phyloP scores from a whole-genome alignment of 1,284 basidiomycete species.

The Peniophora sp. region DNA sequence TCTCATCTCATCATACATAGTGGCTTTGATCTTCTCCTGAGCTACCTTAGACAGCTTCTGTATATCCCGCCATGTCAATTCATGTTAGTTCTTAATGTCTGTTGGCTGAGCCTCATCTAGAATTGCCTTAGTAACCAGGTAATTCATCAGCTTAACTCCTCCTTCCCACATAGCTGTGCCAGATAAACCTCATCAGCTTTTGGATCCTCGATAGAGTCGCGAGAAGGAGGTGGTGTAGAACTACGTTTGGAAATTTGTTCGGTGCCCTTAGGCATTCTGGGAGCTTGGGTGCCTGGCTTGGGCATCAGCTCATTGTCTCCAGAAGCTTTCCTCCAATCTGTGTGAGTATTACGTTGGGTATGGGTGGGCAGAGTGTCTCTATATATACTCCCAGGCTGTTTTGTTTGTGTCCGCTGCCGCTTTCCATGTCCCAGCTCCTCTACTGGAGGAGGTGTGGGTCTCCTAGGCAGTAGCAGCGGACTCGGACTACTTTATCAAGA shows the following conservation, averaged over 20 bases:
- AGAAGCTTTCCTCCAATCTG: background rate
- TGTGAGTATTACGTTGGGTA: too few relatives aligned
- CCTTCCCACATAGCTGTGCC: constrained; percentile 5
- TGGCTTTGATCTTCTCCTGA: background rate
- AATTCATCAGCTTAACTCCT: constrained; percentile 4
- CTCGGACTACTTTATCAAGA: too few relatives aligned
- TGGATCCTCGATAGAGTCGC: background rate
- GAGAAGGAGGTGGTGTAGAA: background rate
- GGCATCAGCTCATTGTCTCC: background rate
- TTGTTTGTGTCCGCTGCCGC: too few relatives aligned
- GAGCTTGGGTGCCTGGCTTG: background rate
- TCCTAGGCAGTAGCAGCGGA: too few relatives aligned
- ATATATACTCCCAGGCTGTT: too few relatives aligned
- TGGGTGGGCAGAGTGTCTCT: too few relatives aligned
- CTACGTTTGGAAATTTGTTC: background rate
- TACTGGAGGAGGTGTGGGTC: too few relatives aligned
- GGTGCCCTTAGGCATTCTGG: background rate
- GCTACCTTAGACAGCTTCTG: background rate
- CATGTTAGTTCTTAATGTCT: background rate
- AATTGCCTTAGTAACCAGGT: background rate
- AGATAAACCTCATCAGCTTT: background rate
- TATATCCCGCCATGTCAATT: background rate
- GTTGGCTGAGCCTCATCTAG: background rate
- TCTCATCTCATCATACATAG: background rate
- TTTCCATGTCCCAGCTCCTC: too few relatives aligned